Evolutionary conservation across 2,329 filamentous ascomycete genomes (phyloP).

Genomic region (Volutella citrinella): DNA sequence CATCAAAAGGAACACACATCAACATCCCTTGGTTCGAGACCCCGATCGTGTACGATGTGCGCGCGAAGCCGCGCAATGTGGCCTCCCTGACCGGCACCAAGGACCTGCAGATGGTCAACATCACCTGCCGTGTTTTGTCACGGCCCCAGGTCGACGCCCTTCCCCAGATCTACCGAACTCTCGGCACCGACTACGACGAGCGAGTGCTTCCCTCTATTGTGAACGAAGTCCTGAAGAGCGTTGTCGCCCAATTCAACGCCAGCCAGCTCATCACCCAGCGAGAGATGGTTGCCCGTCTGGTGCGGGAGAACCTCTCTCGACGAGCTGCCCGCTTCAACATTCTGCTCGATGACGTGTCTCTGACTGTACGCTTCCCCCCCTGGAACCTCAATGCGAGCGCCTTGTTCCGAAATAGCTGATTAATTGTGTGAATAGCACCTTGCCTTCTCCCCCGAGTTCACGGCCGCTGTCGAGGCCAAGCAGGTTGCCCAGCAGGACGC

Average conservation of each 20-base stretch:
- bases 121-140: constrained; percentile 98
- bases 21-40: constrained; percentile 97
- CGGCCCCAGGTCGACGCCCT: constrained; percentile 83
- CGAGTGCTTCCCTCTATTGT: constrained; percentile 95
- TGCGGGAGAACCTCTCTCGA: constrained; percentile 87
- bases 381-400: no score
- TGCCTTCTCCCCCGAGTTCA: constrained; percentile 72
- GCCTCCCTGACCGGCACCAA: constrained; percentile 97
- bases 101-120: constrained; percentile 99
- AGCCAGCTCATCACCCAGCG: constrained; percentile 98
- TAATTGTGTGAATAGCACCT: constrained; percentile 50
- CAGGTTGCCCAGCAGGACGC: constrained; percentile 86
- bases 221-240: constrained; percentile 97
- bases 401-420: background rate
- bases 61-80: constrained; percentile 94
- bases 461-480: constrained; percentile 70
- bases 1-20: constrained; percentile 76
- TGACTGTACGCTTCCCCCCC: constrained; percentile 65
- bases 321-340: constrained; percentile 97
- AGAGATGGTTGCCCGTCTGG: constrained; percentile 90
- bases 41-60: constrained; percentile 94
- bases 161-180: constrained; percentile 94
- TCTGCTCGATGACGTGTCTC: constrained; percentile 90
- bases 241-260: constrained; percentile 98
- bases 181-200: constrained; percentile 96